Evolutionary conservation across 139 green algal genomes (phyloP).

Genomic region (Deuterostichococcus epilithicus): DNA sequence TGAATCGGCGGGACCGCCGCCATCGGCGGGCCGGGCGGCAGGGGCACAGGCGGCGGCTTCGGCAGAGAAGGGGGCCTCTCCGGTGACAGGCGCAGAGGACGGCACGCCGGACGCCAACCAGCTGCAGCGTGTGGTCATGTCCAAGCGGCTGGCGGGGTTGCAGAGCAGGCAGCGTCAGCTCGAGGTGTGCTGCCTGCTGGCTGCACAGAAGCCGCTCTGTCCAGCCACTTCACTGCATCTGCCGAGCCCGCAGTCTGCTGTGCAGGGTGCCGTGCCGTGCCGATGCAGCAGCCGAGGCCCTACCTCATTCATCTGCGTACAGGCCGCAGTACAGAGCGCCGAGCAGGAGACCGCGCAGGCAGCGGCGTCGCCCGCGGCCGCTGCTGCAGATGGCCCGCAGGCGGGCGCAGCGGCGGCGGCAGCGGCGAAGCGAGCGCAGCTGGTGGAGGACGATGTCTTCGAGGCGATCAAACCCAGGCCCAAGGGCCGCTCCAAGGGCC

Average conservation of each 20-base stretch:
- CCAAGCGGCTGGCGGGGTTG: conserved; percentile 32
- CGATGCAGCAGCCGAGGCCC: not conserved
- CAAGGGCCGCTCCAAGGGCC: not conserved
- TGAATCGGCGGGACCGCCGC: not conserved
- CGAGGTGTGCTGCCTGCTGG: not conserved
- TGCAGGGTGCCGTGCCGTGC: too few species aligned
- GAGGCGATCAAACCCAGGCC: not conserved
- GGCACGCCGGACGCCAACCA: not conserved
- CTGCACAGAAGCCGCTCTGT: not conserved
- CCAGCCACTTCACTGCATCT: too few species aligned
- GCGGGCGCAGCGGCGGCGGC: not conserved
- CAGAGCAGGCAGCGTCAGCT: conserved; percentile 18
- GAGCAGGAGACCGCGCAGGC: not conserved
- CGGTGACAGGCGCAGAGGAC: not conserved
- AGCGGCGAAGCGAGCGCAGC: not conserved
- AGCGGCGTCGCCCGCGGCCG: too few species aligned
- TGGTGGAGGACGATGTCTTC: conserved; percentile 37
- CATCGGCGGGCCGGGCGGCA: not conserved
- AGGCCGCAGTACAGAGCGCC: not conserved
- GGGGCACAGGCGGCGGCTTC: not conserved
- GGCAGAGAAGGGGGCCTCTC: not conserved
- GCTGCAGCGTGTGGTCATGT: conserved; percentile 37
- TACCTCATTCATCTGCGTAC: not conserved
- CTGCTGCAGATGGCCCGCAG: conserved; percentile 6
- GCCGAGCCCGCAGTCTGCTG: too few species aligned